phyloP scores from a whole-genome alignment of 2,329 filamentous ascomycete species.

The Gliomastix tumulicola region DNA sequence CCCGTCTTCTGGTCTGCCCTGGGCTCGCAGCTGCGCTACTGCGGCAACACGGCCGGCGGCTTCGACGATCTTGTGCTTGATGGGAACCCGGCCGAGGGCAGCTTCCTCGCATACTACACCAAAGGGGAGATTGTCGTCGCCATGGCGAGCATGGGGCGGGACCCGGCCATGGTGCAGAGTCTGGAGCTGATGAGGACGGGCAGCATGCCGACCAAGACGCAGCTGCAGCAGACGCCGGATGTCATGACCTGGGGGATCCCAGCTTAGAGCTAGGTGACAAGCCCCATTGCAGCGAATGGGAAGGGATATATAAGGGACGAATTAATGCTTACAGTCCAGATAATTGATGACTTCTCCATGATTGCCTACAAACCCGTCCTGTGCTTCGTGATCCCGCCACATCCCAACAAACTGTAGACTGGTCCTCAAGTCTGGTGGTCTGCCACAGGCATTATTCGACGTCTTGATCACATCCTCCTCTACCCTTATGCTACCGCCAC shows the following conservation, averaged over 20 bases:
- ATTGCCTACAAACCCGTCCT: no score
- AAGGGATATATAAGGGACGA: no score
- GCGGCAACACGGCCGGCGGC: conserved; percentile 73
- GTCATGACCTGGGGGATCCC: conserved; percentile 34
- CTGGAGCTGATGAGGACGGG: conserved; percentile 78
- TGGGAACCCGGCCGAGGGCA: conserved; percentile 68
- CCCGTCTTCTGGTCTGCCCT: conserved; percentile 97
- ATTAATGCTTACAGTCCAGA: no score
- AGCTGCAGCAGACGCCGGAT: conserved; percentile 59
- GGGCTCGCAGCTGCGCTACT: conserved; percentile 85
- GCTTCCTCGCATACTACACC: conserved; percentile 85
- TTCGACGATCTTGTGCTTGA: conserved; percentile 82
- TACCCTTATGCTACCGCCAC: no score
- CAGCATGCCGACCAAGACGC: conserved; percentile 76
- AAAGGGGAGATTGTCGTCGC: conserved; percentile 83
- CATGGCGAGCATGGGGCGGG: conserved; percentile 83
- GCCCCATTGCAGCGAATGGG: no score
- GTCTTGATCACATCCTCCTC: no score
- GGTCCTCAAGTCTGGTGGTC: no score
- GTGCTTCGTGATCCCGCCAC: no score
- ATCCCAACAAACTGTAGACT: no score
- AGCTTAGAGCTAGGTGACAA: conserved; percentile 16
- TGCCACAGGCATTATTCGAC: no score
- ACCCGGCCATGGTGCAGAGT: conserved; percentile 77
- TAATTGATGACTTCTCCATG: no score